Percentiles rank a stretch among this genome's conserved stretches.
phyloP scores from a whole-genome alignment of 148 eudicot genomes.

The Camellia granthamiana region DNA sequence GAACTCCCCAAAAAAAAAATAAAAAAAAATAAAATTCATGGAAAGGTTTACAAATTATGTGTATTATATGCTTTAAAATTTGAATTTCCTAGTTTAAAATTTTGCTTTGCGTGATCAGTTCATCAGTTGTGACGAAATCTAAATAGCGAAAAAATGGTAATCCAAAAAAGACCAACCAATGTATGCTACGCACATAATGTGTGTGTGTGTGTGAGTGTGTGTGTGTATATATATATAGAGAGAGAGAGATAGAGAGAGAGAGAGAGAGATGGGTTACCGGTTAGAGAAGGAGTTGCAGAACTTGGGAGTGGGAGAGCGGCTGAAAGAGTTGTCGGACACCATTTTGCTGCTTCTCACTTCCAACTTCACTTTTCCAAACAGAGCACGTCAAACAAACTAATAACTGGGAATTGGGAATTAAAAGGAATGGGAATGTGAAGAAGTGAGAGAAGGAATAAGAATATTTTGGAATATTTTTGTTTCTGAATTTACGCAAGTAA shows the following conservation, averaged over 20 bases:
- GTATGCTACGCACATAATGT: background rate
- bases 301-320: conserved; percentile 19
- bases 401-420: background rate
- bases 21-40: too few relatives aligned
- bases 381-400: background rate
- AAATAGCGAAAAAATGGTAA: background rate
- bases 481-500: conserved; percentile 3
- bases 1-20: background rate
- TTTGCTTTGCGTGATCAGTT: background rate
- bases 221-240: too few relatives aligned
- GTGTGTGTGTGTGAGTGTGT: background rate
- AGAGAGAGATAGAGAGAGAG: background rate
- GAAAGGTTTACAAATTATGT: background rate
- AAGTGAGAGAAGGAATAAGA: background rate
- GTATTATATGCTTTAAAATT: background rate
- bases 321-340: conserved; percentile 15
- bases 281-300: conserved; percentile 37
- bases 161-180: background rate
- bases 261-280: conserved; percentile 22
- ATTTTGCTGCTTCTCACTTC: background rate
- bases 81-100: background rate
- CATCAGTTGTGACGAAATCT: background rate
- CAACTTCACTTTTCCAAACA: background rate
- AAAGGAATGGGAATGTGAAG: too few relatives aligned
- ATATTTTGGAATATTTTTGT: background rate